Percentiles rank a stretch among this genome's conserved stretches.
phyloP scores from a whole-genome alignment of 148 eudicot genomes.

The Limonium bicolor region DNA sequence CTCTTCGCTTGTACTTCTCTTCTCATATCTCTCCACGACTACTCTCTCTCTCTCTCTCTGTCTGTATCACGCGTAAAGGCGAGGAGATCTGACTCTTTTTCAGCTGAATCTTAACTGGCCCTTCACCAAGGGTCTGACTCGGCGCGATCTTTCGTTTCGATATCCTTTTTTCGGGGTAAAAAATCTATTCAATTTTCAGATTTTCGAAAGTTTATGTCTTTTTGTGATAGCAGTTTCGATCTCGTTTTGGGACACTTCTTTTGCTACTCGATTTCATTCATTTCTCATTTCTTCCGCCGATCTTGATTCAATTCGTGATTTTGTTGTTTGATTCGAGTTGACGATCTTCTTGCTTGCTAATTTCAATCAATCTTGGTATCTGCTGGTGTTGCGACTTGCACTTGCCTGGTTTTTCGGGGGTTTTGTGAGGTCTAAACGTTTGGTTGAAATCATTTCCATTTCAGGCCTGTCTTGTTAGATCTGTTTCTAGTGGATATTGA shows the following conservation, averaged over 20 bases:
- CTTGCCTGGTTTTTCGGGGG: too few relatives aligned
- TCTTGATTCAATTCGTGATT: not conserved
- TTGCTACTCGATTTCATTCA: not conserved
- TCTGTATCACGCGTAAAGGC: slow-evolving; percentile 1
- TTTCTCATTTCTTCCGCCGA: not conserved
- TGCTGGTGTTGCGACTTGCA: too few relatives aligned
- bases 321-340: too few relatives aligned
- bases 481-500: too few relatives aligned
- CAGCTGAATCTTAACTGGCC: slow-evolving; percentile 11
- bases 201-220: not conserved
- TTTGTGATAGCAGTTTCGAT: not conserved
- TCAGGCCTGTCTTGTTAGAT: too few relatives aligned
- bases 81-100: slow-evolving; percentile 20
- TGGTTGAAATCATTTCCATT: too few relatives aligned
- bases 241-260: not conserved
- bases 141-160: slow-evolving; percentile 2
- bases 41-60: slow-evolving; percentile 2
- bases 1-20: too few relatives aligned
- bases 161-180: too few relatives aligned
- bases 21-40: not conserved
- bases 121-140: slow-evolving; percentile 16
- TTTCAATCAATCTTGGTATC: too few relatives aligned
- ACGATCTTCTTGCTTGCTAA: too few relatives aligned
- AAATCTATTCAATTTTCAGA: slow-evolving; percentile 1
- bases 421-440: too few relatives aligned